phyloP scores from a whole-genome alignment of 345 rosid species.

The Populus euphratica region DNA sequence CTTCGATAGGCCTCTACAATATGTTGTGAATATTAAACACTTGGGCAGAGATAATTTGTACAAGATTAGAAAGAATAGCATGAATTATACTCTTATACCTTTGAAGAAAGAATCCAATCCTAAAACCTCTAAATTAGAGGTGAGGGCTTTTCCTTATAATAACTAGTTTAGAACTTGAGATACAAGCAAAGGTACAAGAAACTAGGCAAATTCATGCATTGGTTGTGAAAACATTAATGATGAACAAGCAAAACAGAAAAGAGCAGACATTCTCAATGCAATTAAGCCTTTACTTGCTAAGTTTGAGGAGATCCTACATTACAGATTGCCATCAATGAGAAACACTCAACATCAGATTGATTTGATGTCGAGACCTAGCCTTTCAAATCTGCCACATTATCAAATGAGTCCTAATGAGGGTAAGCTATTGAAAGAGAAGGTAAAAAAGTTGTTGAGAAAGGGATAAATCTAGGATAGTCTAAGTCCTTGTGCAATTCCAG shows the following conservation, averaged over 20 bases:
- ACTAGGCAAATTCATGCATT: too few relatives aligned
- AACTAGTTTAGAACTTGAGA: too few relatives aligned
- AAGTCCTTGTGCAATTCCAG: too few relatives aligned
- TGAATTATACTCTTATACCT: not conserved
- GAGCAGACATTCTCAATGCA: too few relatives aligned
- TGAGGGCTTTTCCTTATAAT: not conserved
- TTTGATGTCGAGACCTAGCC: too few relatives aligned
- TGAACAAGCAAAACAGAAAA: too few relatives aligned
- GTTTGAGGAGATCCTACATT: too few relatives aligned
- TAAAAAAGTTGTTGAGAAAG: not conserved
- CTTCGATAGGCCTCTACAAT: not conserved
- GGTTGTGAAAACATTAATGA: too few relatives aligned
- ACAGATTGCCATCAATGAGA: too few relatives aligned
- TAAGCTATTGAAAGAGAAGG: not conserved
- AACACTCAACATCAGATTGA: too few relatives aligned
- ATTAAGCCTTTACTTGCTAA: too few relatives aligned
- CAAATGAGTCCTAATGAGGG: not conserved
- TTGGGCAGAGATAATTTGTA: not conserved
- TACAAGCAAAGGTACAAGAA: too few relatives aligned
- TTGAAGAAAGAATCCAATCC: not conserved
- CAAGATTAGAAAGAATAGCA: not conserved
- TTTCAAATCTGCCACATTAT: not conserved
- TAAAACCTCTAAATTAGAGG: not conserved
- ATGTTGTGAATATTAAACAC: not conserved
- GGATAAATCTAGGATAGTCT: accelerated